These are phyloP conservation scores for Cercophora sp. DNA, from an alignment of 495 filamentous ascomycete species.

Conservation along the genomic window DNA sequence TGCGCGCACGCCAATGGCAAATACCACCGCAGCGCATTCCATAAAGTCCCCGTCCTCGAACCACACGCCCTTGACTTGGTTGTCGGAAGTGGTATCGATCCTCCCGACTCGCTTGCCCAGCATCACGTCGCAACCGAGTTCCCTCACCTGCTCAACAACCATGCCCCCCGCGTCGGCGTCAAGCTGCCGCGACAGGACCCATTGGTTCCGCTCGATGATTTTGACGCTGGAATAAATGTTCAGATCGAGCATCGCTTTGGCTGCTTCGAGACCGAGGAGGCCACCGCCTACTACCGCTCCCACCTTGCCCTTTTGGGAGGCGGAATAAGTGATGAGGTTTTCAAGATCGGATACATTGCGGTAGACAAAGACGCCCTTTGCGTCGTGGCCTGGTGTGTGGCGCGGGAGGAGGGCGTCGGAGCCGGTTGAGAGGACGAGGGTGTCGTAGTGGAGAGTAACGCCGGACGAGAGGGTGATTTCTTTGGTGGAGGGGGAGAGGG, in stretches of 20 bases:
- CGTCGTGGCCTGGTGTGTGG: conserved; percentile 79
- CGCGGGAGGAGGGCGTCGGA: conserved; percentile 82
- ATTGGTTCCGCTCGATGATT: conserved; percentile 83
- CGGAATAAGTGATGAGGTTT: conserved; percentile 71
- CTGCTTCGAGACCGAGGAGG: conserved; percentile 84
- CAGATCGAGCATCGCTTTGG: conserved; percentile 92
- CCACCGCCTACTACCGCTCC: conserved; percentile 90
- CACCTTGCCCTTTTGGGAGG: conserved; percentile 58
- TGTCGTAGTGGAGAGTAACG: conserved; percentile 72
- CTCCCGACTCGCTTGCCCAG: conserved; percentile 71
- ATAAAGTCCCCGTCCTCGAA: conserved; percentile 86
- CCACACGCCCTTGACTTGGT: conserved; percentile 67
- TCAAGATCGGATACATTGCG: conserved; percentile 83
- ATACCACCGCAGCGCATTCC: conserved; percentile 81
- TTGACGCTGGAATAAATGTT: conserved; percentile 72
- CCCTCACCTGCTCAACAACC: conserved; percentile 78
- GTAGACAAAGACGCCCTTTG: conserved; percentile 91
- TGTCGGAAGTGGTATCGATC: conserved; percentile 64
- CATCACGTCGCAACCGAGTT: conserved; percentile 79
- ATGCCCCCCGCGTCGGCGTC: conserved; percentile 79
- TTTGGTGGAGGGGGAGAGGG: conserved; percentile 62
- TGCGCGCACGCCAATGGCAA: conserved; percentile 86
- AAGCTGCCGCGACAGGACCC: conserved; percentile 83
- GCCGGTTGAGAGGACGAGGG: conserved; percentile 86
- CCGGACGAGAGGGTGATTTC: conserved; percentile 68